phyloP scores from a whole-genome alignment of 768 basidiomycete genomes.

The Steccherinum ochraceum region DNA sequence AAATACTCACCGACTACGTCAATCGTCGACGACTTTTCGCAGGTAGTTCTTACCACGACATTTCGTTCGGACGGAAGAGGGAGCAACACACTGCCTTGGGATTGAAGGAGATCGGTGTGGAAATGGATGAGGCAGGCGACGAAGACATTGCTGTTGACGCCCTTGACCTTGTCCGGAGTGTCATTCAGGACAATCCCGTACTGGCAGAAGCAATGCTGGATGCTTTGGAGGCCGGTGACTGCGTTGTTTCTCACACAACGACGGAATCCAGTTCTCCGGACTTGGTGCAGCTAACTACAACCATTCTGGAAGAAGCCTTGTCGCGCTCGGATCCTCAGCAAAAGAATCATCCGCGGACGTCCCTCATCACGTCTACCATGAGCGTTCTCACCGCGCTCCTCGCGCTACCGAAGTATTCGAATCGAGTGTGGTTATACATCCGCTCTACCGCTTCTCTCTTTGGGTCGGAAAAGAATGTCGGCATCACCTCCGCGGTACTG shows the following conservation, averaged over 20 bases:
- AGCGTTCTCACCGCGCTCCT: constrained; percentile 76
- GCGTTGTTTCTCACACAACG: constrained; percentile 47
- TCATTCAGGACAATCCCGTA: constrained; percentile 63
- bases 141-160: constrained; percentile 63
- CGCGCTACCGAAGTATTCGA: constrained; percentile 67
- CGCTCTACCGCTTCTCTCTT: constrained; percentile 76
- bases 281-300: constrained; percentile 72
- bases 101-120: constrained; percentile 69
- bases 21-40: constrained; percentile 44
- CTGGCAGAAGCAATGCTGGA: constrained; percentile 63
- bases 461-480: constrained; percentile 49
- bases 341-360: constrained; percentile 40
- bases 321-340: constrained; percentile 40
- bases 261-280: constrained; percentile 55
- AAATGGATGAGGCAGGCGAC: constrained; percentile 54
- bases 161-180: constrained; percentile 72
- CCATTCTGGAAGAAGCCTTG: constrained; percentile 74
- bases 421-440: constrained; percentile 83
- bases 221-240: constrained; percentile 52
- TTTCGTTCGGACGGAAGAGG: constrained; percentile 44
- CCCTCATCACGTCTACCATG: constrained; percentile 74
- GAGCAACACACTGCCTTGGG: constrained; percentile 26
- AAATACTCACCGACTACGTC: constrained; percentile 72
- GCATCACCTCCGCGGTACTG: constrained; percentile 60
- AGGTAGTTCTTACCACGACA: constrained; percentile 39